A percentile compares a stretch with the other conserved stretches of the same genome.
phyloP scores from a whole-genome alignment of 805 yeast species.

The Wickerhamomyces kurtzmanii region DNA sequence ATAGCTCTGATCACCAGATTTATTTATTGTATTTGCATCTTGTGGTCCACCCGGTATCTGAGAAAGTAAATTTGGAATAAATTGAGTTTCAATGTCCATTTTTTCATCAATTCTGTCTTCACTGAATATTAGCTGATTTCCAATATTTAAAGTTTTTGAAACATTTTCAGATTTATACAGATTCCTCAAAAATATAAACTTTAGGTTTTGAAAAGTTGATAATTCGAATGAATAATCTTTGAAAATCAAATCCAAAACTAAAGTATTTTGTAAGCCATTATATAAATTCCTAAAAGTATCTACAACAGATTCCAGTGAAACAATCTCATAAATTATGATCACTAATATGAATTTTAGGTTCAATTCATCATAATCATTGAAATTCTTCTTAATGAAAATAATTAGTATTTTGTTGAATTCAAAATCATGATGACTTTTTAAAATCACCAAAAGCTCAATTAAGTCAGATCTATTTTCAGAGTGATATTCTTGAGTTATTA shows the following conservation, averaged over 20 bases:
- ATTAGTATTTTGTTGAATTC: conserved; percentile 16
- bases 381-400: conserved; percentile 18
- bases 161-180: conserved; percentile 9
- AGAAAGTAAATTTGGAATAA: no score
- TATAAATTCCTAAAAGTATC: conserved; percentile 19
- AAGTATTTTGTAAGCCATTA: conserved; percentile 8
- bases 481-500: conserved; percentile 1
- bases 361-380: conserved; percentile 20
- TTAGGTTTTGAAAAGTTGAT: conserved; percentile 9
- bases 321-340: conserved; percentile 25
- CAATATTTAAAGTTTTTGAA: no score
- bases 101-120: no score
- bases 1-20: no score
- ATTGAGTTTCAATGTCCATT: no score
- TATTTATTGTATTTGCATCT: no score
- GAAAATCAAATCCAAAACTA: conserved; percentile 14
- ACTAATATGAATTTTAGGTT: conserved; percentile 26
- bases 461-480: conserved; percentile 1
- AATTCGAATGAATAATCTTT: conserved; percentile 8
- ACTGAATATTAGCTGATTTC: no score
- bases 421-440: conserved; percentile 10
- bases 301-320: conserved; percentile 21
- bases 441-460: conserved; percentile 12
- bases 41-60: no score
- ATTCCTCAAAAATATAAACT: conserved; percentile 11